Conservation (phyloP, 768 basidiomycete species). For the Pholiota molesta region DNA sequence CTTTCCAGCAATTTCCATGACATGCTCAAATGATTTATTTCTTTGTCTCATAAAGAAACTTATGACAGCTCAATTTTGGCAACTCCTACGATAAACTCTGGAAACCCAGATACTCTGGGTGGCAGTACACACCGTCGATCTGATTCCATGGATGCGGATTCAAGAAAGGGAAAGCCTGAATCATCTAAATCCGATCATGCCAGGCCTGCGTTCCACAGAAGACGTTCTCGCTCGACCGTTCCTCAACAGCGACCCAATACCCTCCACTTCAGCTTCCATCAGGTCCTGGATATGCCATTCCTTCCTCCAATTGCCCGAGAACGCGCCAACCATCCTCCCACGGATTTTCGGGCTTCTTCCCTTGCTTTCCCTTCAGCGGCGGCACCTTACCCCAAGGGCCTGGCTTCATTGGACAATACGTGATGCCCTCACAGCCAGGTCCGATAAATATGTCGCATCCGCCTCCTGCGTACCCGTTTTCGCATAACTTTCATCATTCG, state of each 20-base stretch:
- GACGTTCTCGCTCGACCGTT: conserved; percentile 27
- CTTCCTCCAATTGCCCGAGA: conserved; percentile 17
- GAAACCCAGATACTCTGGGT: conserved; percentile 11
- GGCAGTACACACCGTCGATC: conserved; percentile 18
- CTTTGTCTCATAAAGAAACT: neutral
- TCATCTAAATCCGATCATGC: conserved; percentile 28
- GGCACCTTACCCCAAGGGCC: conserved; percentile 34
- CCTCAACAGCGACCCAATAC: neutral
- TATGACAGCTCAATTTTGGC: conserved; percentile 8
- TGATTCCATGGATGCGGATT: conserved; percentile 29
- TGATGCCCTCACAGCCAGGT: conserved; percentile 43
- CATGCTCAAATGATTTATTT: neutral
- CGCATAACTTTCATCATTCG: conserved; percentile 36
- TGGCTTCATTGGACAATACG: conserved; percentile 48
- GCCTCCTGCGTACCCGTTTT: conserved; percentile 36
- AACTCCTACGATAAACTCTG: conserved; percentile 19
- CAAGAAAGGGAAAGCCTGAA: conserved; percentile 27
- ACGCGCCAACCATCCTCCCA: conserved; percentile 18
- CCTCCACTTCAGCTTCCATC: conserved; percentile 16
- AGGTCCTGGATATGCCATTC: conserved; percentile 12
- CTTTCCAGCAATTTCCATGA: conserved; percentile 19
- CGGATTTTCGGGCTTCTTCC: conserved; percentile 25
- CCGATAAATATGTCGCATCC: conserved; percentile 38
- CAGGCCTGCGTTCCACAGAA: conserved; percentile 24
- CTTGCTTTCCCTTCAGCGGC: conserved; percentile 30